phyloP scores from a whole-genome alignment of 345 rosid species.

The Eucalyptus cloeziana region DNA sequence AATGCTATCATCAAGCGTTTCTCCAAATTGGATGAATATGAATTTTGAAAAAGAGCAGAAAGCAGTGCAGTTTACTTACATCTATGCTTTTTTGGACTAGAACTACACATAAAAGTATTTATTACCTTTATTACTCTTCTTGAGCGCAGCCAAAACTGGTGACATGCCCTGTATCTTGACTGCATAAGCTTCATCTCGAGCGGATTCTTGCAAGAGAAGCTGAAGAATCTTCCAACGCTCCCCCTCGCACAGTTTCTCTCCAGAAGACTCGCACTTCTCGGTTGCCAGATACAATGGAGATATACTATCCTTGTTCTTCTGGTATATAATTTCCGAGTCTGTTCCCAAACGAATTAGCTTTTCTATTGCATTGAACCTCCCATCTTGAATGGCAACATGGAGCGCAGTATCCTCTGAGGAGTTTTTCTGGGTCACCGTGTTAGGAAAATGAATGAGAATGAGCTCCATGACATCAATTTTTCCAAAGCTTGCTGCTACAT shows the following conservation, averaged over 20 bases:
- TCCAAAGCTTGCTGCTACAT: background rate
- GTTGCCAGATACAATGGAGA: background rate
- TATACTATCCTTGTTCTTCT: background rate
- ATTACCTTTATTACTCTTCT: background rate
- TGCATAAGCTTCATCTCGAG: background rate
- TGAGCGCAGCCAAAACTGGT: background rate
- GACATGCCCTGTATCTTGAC: background rate
- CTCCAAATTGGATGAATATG: too few relatives aligned
- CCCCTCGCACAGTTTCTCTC: fast-evolving
- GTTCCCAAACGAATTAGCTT: background rate
- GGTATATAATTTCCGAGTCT: background rate
- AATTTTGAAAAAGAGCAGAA: too few relatives aligned
- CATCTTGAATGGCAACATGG: background rate
- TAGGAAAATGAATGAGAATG: background rate
- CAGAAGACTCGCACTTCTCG: fast-evolving
- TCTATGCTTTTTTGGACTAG: background rate
- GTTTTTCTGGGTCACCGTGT: background rate
- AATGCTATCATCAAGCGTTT: too few relatives aligned
- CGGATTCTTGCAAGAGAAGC: background rate
- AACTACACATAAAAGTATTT: fast-evolving
- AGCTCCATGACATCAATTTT: background rate
- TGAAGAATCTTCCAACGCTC: background rate
- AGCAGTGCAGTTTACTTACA: too few relatives aligned
- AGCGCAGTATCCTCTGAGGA: background rate
- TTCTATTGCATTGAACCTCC: fast-evolving